phyloP scores from a whole-genome alignment of 2,329 filamentous ascomycete species.

The Coniochaeta sp. region DNA sequence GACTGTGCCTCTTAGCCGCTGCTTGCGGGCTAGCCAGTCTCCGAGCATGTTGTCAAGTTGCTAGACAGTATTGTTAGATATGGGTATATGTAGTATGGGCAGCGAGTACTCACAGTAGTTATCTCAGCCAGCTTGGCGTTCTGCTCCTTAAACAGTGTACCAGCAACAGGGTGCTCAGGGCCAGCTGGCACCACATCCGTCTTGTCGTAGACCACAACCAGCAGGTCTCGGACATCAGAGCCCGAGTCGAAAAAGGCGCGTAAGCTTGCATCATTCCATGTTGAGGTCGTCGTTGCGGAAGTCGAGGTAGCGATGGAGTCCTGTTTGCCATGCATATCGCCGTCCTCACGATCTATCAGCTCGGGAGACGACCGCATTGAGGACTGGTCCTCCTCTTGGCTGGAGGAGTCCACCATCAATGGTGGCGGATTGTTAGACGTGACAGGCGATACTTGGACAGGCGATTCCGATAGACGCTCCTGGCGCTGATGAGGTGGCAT shows the following conservation, averaged over 20 bases:
- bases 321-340: conserved; percentile 31
- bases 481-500: conserved; percentile 17
- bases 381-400: conserved; percentile 54
- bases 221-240: conserved; percentile 79
- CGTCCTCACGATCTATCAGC: conserved; percentile 41
- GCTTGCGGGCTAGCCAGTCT: conserved; percentile 69
- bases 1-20: conserved; percentile 48
- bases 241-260: conserved; percentile 87
- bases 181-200: conserved; percentile 71
- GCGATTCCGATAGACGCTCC: conserved; percentile 59
- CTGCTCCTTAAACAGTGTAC: conserved; percentile 76
- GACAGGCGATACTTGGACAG: conserved; percentile 56
- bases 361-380: conserved; percentile 58
- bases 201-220: conserved; percentile 90
- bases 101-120: conserved; percentile 52
- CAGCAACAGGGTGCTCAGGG: conserved; percentile 78
- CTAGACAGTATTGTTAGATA: conserved; percentile 20
- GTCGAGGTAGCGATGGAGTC: conserved; percentile 46
- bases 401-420: conserved; percentile 64
- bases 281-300: conserved; percentile 49
- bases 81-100: background rate
- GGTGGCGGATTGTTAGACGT: conserved; percentile 50
- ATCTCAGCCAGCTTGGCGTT: conserved; percentile 82
- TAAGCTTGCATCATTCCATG: conserved; percentile 83
- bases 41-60: conserved; percentile 84